These are phyloP conservation scores for Punctularia strigosozonata DNA, from an alignment of 768 basidiomycete species.

Conservation along the genomic window DNA sequence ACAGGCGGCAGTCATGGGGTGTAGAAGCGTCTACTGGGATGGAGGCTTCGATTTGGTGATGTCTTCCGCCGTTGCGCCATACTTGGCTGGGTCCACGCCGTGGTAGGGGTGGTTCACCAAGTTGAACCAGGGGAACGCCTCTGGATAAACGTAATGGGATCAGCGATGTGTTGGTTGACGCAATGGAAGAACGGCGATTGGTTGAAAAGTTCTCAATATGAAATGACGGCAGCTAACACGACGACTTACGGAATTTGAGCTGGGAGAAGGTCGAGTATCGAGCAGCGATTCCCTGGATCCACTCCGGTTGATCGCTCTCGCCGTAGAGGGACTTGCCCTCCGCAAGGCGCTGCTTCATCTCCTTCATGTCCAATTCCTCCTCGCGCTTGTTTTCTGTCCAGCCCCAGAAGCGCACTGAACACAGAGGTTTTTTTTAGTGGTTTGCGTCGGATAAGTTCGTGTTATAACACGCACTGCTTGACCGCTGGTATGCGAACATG, in stretches of 20 bases:
- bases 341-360: conserved; percentile 61
- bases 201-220: conserved; percentile 44
- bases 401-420: conserved; percentile 84
- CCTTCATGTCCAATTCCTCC: conserved; percentile 61
- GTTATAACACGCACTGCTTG: conserved; percentile 68
- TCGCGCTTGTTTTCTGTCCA: conserved; percentile 87
- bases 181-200: conserved; percentile 41
- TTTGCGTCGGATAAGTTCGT: too few species aligned
- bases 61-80: too few species aligned
- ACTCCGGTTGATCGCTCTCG: conserved; percentile 65
- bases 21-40: too few species aligned
- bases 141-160: conserved; percentile 6
- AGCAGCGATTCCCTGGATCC: conserved; percentile 80
- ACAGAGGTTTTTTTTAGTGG: neutral
- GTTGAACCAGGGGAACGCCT: conserved; percentile 62
- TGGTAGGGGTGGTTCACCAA: conserved; percentile 85
- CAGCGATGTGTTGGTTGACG: neutral
- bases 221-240: conserved; percentile 3
- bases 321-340: conserved; percentile 85
- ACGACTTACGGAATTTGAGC: conserved; percentile 70
- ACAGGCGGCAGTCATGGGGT: too few species aligned
- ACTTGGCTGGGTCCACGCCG: conserved; percentile 78
- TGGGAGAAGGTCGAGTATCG: conserved; percentile 90
- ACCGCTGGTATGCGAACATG: conserved; percentile 85
- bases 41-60: too few species aligned